phyloP scores from a whole-genome alignment of 2,329 filamentous ascomycete genomes.

The Raffaelea ambrosiae region DNA sequence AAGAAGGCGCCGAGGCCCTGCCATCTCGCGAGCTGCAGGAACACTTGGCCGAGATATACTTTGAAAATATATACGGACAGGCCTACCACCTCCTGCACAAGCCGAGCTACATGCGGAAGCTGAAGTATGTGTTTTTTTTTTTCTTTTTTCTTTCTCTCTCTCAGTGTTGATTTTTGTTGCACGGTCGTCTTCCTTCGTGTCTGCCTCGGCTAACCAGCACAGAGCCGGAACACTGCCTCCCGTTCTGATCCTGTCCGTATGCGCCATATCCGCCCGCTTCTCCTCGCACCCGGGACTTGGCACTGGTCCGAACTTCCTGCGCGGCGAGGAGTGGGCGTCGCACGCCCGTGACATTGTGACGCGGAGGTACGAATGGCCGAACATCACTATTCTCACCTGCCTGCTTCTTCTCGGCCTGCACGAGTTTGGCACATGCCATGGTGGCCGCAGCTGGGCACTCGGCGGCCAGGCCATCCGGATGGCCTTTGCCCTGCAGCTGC shows the following conservation, averaged over 20 bases:
- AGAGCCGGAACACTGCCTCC: conserved; percentile 75
- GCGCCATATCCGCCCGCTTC: conserved; percentile 90
- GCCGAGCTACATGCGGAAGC: conserved; percentile 88
- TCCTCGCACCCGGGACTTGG: conserved; percentile 78
- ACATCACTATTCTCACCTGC: conserved; percentile 90
- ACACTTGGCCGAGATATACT: conserved; percentile 89
- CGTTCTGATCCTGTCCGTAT: conserved; percentile 86
- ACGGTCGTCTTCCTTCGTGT: background rate
- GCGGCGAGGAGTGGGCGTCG: conserved; percentile 85
- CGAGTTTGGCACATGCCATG: conserved; percentile 95
- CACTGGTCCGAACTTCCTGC: conserved; percentile 62
- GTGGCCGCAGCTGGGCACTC: conserved; percentile 90
- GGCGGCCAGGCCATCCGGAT: conserved; percentile 92
- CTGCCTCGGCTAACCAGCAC: background rate
- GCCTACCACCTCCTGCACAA: conserved; percentile 93
- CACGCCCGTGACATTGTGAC: conserved; percentile 81
- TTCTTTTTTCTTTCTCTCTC: background rate
- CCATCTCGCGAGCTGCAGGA: conserved; percentile 84
- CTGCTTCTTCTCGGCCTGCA: conserved; percentile 83
- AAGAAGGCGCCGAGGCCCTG: conserved; percentile 73
- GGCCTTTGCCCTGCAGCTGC: conserved; percentile 91
- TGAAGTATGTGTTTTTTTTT: conserved; percentile 45
- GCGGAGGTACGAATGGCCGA: conserved; percentile 85
- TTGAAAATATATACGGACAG: conserved; percentile 92
- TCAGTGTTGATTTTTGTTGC: background rate